A percentile compares a stretch with the other conserved stretches of the same genome.
These are phyloP conservation scores for Aaosphaeria pasadenensis DNA, from an alignment of 2,329 filamentous ascomycete species.

Conservation along the genomic window DNA sequence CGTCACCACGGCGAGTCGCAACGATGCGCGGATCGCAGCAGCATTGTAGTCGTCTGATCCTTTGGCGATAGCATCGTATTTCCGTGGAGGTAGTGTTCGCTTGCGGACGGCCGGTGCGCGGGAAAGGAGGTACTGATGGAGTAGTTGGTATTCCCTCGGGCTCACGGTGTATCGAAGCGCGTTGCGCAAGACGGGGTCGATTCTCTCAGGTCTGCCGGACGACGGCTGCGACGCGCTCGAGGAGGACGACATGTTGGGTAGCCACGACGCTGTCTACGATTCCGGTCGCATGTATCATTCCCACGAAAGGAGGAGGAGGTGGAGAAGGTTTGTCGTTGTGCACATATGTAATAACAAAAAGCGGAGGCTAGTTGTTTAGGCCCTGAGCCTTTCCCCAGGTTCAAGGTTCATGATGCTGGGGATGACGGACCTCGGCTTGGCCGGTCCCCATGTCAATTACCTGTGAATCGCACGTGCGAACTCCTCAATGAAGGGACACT, in stretches of 20 bases:
- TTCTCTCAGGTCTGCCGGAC: conserved; percentile 21
- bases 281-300: too few species aligned
- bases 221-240: conserved; percentile 24
- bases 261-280: not conserved
- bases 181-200: conserved; percentile 77
- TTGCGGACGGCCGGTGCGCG: conserved; percentile 62
- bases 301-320: too few species aligned
- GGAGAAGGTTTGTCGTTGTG: too few species aligned
- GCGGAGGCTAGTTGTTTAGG: too few species aligned
- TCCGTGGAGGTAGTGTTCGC: conserved; percentile 48
- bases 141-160: conserved; percentile 77
- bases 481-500: too few species aligned
- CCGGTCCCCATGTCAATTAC: too few species aligned
- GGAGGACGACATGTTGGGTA: conserved; percentile 28
- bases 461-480: too few species aligned
- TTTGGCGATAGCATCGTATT: conserved; percentile 51
- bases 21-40: conserved; percentile 44
- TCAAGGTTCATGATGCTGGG: too few species aligned
- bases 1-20: conserved; percentile 44
- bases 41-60: conserved; percentile 48
- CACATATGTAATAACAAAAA: too few species aligned
- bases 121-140: conserved; percentile 81
- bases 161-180: conserved; percentile 81
- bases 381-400: too few species aligned
- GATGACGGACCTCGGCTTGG: too few species aligned